A percentile compares a stretch with the other conserved stretches of the same genome.
These are phyloP conservation scores for Hericium rajendrae DNA, from an alignment of 768 basidiomycete genomes.

Conservation along the genomic window DNA sequence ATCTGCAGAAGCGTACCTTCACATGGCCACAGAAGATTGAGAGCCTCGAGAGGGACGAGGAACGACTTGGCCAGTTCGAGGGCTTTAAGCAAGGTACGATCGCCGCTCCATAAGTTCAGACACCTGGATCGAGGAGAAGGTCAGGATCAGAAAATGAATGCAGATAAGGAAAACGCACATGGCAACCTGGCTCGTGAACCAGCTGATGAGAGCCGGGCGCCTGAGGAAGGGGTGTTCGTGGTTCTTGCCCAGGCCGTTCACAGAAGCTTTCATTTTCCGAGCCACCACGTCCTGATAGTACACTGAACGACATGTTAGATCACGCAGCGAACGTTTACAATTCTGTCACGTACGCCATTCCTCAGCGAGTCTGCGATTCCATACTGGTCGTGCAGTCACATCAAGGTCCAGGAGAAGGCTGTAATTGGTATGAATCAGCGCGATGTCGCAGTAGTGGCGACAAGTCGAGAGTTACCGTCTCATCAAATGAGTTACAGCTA, in stretches of 20 bases:
- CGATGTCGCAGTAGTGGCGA: background rate
- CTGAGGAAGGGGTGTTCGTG: constrained; percentile 51
- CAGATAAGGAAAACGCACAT: constrained; percentile 32
- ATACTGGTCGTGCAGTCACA: constrained; percentile 37
- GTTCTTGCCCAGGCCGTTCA: constrained; percentile 40
- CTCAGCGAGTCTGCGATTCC: constrained; percentile 62
- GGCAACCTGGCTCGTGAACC: constrained; percentile 52
- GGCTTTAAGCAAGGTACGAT: constrained; percentile 46
- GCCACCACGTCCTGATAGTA: constrained; percentile 60
- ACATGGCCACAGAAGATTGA: constrained; percentile 65
- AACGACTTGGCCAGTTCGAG: constrained; percentile 60
- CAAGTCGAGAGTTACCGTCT: constrained; percentile 4
- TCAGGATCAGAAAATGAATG: background rate
- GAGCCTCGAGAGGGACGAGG: constrained; percentile 50
- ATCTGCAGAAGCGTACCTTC: constrained; percentile 25
- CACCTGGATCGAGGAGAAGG: constrained; percentile 32
- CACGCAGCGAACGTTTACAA: background rate
- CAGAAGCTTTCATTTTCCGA: constrained; percentile 44
- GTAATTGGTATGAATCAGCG: constrained; percentile 7
- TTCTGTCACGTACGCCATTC: constrained; percentile 60
- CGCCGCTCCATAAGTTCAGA: constrained; percentile 55
- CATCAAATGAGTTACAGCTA: constrained; percentile 14
- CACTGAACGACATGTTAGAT: constrained; percentile 31
- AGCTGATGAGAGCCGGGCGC: constrained; percentile 22
- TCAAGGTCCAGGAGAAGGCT: constrained; percentile 44